These are phyloP conservation scores for Trichosporon coremiiforme DNA, from an alignment of 1,284 basidiomycete genomes.

Conservation along the genomic window DNA sequence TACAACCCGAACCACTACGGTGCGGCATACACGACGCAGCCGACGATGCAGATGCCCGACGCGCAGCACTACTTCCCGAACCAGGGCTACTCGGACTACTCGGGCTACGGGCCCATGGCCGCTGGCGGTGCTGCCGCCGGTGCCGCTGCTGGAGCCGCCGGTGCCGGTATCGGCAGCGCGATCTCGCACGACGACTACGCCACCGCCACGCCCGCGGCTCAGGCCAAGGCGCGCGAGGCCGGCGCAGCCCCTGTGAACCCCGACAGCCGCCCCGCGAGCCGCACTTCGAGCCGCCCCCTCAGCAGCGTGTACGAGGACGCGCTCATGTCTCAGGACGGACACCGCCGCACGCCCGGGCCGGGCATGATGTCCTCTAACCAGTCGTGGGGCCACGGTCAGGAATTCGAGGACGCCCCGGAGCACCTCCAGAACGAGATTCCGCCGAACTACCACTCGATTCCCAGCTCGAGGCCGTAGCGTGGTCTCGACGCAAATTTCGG, in stretches of 20 bases:
- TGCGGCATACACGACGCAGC: conserved; percentile 23
- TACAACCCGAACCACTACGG: conserved; percentile 31
- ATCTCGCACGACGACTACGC: conserved; percentile 18
- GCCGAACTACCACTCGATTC: conserved; percentile 38
- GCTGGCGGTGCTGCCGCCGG: conserved; percentile 6
- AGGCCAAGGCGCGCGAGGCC: conserved; percentile 47
- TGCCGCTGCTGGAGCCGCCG: neutral
- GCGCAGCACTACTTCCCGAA: conserved; percentile 44
- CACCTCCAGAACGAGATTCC: conserved; percentile 45
- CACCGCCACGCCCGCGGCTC: conserved; percentile 35
- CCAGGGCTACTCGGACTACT: conserved; percentile 26
- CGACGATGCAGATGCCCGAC: conserved; percentile 50
- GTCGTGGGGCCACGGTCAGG: conserved; percentile 5
- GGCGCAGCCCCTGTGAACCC: conserved; percentile 2
- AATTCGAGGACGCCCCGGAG: conserved; percentile 21
- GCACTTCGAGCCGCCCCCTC: conserved; percentile 1
- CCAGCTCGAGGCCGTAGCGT: conserved; percentile 8
- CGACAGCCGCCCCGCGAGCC: conserved; percentile 1
- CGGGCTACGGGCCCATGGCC: conserved; percentile 27
- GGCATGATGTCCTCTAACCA: neutral
- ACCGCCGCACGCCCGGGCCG: conserved; percentile 26
- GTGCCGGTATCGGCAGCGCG: conserved; percentile 12
- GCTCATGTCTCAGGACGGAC: conserved; percentile 38
- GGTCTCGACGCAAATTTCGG: neutral
- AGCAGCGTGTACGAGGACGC: conserved; percentile 24